Evolutionary conservation across 1,139 yeast species (phyloP).

Genomic region (Debaryomyces singareniensis): DNA sequence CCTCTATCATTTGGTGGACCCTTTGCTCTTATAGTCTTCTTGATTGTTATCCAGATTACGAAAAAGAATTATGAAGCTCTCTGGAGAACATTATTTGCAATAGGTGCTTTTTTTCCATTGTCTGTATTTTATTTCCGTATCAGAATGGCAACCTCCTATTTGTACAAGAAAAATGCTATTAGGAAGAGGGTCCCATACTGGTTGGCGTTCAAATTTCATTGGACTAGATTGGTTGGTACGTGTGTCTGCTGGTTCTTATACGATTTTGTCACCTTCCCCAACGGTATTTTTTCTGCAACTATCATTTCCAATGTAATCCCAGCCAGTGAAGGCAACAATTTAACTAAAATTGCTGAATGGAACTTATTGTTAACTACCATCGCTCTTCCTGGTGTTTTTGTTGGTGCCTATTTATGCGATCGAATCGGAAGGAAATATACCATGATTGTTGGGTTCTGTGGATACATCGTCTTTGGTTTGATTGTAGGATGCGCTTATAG

Average conservation of each 20-base stretch:
- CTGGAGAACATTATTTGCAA: conserved; percentile 73
- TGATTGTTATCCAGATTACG: conserved; percentile 60
- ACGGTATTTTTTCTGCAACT: conserved; percentile 44
- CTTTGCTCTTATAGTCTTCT: conserved; percentile 59
- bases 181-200: conserved; percentile 39
- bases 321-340: conserved; percentile 17
- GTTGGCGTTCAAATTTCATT: conserved; percentile 39
- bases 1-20: conserved; percentile 77
- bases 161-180: conserved; percentile 42
- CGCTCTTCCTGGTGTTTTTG: conserved; percentile 41
- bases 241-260: conserved; percentile 46
- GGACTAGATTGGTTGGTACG: conserved; percentile 41
- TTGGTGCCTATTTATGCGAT: conserved; percentile 39
- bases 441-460: conserved; percentile 38
- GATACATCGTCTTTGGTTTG: conserved; percentile 43
- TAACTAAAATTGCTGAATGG: conserved; percentile 44
- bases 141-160: conserved; percentile 62
- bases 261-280: conserved; percentile 49
- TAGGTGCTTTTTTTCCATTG: conserved; percentile 72
- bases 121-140: conserved; percentile 65
- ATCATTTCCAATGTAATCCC: conserved; percentile 34
- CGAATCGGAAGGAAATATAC: conserved; percentile 41
- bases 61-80: conserved; percentile 44
- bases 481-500: conserved; percentile 42
- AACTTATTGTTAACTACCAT: conserved; percentile 36